Evolutionary conservation across 805 yeast species (phyloP), one percentile per base, ranked within the genome.

Genomic region (Pichia californica): DNA sequence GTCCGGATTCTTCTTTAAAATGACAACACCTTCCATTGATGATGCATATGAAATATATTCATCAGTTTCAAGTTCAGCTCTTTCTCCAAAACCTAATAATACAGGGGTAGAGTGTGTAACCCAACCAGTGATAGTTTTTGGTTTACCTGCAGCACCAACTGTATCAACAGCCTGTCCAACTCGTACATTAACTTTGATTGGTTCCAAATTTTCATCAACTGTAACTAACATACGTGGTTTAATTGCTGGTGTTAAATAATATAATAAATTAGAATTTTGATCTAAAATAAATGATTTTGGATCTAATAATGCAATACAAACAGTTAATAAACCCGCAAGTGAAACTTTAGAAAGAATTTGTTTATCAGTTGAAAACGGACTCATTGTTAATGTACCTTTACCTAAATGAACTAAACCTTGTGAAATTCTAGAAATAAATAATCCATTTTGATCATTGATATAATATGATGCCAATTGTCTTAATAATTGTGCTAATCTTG

Each of bases 151-250:
- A 64, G 91, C 98, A 28, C 99, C 99, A 49, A 93, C 98, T 31
- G 89, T 88, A 62, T 93, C 99, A 25, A 93, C 98, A 7, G 99
- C 98, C 68, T 91, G 97, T 50, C 99, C 99, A 26, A 93, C 98
- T 60, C 99, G 78, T 9, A 93, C 99, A 53, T 88, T 91, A 9
- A 93, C 98, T 70, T 91, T 91, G 49, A 93, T 68, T 30, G 96
- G 96, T 53, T 88, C 79, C 63, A 91, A 76, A 25, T 83, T 79
- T 62, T 89, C 96, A 63, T 91, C 95, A 36, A 93, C 86, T 0
- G 99, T 91, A 30, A 93, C 74, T 52, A 93, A 76, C 81, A 85
- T 88, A 56, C 96, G 80, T 43, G 99, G 98, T 58, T 86, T 86
- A 46, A 89, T 79, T 18, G 96, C 89, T 41, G 94, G 83, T 15